Conservation (phyloP, 805 yeast species). For the Millerozyma miso region DNA sequence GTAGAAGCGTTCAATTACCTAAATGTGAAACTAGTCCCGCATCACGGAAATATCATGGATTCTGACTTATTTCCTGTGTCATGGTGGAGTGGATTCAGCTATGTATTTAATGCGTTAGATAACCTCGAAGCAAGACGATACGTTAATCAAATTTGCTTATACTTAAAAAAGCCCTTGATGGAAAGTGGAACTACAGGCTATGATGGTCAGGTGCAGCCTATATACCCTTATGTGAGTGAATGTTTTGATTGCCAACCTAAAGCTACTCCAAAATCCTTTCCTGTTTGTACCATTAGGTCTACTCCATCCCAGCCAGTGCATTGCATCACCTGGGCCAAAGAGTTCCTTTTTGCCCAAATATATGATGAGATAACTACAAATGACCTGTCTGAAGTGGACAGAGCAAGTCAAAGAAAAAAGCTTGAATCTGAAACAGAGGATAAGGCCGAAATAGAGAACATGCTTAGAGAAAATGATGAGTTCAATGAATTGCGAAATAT, state of each 20-base stretch:
- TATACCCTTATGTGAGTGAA: constrained; percentile 74
- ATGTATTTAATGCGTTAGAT: constrained; percentile 89
- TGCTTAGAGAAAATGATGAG: constrained; percentile 66
- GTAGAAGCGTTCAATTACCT: constrained; percentile 67
- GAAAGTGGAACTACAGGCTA: constrained; percentile 96
- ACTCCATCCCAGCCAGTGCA: constrained; percentile 97
- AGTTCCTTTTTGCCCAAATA: constrained; percentile 76
- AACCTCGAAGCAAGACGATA: constrained; percentile 91
- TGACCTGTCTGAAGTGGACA: constrained; percentile 20
- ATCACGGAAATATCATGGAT: constrained; percentile 87
- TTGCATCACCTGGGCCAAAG: constrained; percentile 96
- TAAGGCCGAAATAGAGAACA: constrained; percentile 58
- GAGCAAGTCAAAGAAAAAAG: constrained; percentile 10
- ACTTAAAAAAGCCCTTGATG: constrained; percentile 69
- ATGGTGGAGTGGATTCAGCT: constrained; percentile 72
- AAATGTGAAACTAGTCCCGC: constrained; percentile 62
- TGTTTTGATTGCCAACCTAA: constrained; percentile 91
- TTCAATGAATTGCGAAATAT: constrained; percentile 34
- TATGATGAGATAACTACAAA: constrained; percentile 49
- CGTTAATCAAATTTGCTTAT: constrained; percentile 79
- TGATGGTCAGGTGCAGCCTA: constrained; percentile 92
- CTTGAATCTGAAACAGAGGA: constrained; percentile 52
- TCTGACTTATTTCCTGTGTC: constrained; percentile 59
- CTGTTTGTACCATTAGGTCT: constrained; percentile 94
- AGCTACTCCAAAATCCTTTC: constrained; percentile 84